These are phyloP conservation scores for Lachnellula hyalina DNA, from an alignment of 2,329 filamentous ascomycete species.

Conservation along the genomic window DNA sequence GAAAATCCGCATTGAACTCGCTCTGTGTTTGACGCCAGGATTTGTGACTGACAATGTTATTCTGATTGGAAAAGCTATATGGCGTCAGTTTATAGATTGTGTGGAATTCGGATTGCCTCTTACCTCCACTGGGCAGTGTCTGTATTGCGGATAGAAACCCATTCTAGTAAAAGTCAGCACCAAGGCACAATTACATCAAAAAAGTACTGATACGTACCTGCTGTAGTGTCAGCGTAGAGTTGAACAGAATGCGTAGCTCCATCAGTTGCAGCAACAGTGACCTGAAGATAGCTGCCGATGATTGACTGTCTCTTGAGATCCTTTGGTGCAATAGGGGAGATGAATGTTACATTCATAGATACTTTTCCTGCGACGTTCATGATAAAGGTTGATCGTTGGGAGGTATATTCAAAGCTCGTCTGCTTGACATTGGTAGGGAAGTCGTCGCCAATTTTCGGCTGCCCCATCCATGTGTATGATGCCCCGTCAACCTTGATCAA, in stretches of 20 bases:
- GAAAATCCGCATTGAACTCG: conserved; percentile 28
- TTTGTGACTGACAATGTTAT: conserved; percentile 22
- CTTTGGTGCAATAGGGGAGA: conserved; percentile 64
- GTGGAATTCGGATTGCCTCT: conserved; percentile 30
- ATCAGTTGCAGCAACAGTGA: conserved; percentile 58
- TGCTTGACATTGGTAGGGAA: conserved; percentile 50
- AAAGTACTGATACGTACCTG: conserved; percentile 42
- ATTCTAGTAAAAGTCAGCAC: conserved; percentile 48
- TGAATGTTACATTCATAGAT: conserved; percentile 61
- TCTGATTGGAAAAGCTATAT: conserved; percentile 19
- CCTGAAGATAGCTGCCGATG: conserved; percentile 64
- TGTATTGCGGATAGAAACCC: conserved; percentile 57
- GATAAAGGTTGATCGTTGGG: conserved; percentile 64
- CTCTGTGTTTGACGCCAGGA: conserved; percentile 22
- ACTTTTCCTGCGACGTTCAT: conserved; percentile 59
- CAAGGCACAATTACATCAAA: neutral
- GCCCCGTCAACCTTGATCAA: conserved; percentile 62
- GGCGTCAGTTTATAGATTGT: neutral
- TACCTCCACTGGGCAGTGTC: conserved; percentile 55
- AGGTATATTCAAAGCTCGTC: conserved; percentile 62
- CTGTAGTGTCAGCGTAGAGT: conserved; percentile 67
- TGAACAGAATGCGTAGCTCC: conserved; percentile 58
- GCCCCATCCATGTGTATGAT: conserved; percentile 64
- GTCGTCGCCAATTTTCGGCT: conserved; percentile 36
- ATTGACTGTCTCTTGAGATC: conserved; percentile 65